These are phyloP conservation scores for Inonotus hispidus DNA, from an alignment of 1,284 basidiomycete species.

Conservation along the genomic window DNA sequence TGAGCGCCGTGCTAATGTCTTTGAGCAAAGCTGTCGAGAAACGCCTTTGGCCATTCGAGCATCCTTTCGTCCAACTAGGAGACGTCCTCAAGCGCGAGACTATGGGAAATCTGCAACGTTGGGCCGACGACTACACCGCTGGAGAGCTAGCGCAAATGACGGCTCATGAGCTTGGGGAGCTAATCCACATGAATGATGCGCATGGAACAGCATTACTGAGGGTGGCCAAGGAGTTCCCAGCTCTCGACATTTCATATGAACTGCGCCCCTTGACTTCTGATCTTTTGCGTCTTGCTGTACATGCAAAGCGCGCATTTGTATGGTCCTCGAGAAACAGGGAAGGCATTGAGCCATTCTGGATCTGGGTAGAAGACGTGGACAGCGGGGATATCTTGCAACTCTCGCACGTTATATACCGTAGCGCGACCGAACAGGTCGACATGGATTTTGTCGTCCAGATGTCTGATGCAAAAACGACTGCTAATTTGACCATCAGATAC, in stretches of 20 bases:
- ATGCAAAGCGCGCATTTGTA: constrained; percentile 66
- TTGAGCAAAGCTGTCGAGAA: constrained; percentile 94
- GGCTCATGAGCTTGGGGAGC: constrained; percentile 71
- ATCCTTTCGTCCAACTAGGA: constrained; percentile 81
- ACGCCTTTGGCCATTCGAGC: constrained; percentile 93
- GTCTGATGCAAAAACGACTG: constrained; percentile 46
- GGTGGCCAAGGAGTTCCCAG: constrained; percentile 86
- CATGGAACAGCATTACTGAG: constrained; percentile 79
- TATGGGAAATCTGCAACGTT: constrained; percentile 73
- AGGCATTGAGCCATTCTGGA: constrained; percentile 82
- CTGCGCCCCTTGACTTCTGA: constrained; percentile 83
- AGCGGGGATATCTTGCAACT: constrained; percentile 82
- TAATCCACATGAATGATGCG: constrained; percentile 83
- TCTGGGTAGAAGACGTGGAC: constrained; percentile 92
- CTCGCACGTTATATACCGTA: constrained; percentile 66
- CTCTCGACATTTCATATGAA: constrained; percentile 59
- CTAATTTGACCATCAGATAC: constrained; percentile 67
- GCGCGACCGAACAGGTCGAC: constrained; percentile 52
- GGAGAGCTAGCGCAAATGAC: constrained; percentile 73
- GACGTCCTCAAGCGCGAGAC: constrained; percentile 68
- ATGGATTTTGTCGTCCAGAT: constrained; percentile 84
- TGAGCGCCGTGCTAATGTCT: constrained; percentile 77
- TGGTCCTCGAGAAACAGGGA: constrained; percentile 84
- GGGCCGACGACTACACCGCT: constrained; percentile 82
- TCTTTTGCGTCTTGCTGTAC: constrained; percentile 74